Evolutionary conservation across 1,284 basidiomycete species (phyloP), one percentile per base, ranked within the genome.

Genomic region (Malassezia globosa): DNA sequence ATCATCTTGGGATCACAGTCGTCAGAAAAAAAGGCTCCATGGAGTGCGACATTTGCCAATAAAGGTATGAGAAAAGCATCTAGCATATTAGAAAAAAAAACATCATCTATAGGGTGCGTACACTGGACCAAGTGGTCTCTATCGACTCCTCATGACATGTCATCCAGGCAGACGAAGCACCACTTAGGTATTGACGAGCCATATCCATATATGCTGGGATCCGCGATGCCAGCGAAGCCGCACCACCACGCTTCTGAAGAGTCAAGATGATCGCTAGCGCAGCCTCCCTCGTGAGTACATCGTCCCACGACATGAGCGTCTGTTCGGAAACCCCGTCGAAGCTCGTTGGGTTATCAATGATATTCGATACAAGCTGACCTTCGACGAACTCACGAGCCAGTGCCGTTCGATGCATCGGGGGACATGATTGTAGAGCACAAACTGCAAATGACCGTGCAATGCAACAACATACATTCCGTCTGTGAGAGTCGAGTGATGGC

Each of bases 71-170:
- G n/a, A n/a, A n/a, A n/a, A n/a, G n/a, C n/a, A n/a, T n/a, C n/a
- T n/a, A n/a, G n/a, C n/a, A n/a, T n/a, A n/a, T n/a, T n/a, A n/a
- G n/a, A n/a, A n/a, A n/a, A n/a, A n/a, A n/a, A n/a, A n/a, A n/a
- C n/a, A 40, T 27, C 46, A 34, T 19, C 40, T 52, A 52, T 45
- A 52, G 29, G n/a, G 44, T 38, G 3, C 38, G 37, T 10, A 47
- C 50, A 14, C 50, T 52, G 21, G 42, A 43, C 8, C 42, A 38
- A 2, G 37, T 35, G 14, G 16, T 25, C 4, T 46, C 50, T 10
- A 24, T 18, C 16, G 31, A 4, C 5, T 51, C 44, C 16, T 42
- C 43, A 8, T 46, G 42, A n/a, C 18, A 10, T 11, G 39, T 34
- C 2, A 33, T 5, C 25, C 36, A 40, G 2, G 11, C 22, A 8